These are phyloP conservation scores for Miscanthus lutarioriparius DNA, from an alignment of 176 grass and related monocot genomes.

Conservation along the genomic window DNA sequence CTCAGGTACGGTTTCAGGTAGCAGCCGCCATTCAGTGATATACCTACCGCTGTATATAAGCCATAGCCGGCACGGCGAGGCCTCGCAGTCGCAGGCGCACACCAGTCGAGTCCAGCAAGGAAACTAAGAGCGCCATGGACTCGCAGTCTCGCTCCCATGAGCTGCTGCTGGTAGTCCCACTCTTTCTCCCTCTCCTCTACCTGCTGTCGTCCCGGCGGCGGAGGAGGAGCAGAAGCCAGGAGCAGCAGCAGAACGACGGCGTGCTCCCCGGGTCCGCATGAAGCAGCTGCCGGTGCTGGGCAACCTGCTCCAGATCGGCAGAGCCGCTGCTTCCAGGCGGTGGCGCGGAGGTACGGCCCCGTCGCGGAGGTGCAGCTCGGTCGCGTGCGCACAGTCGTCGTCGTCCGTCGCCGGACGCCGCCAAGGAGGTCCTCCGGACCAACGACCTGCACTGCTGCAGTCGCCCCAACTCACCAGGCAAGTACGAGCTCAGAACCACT, in stretches of 20 bases:
- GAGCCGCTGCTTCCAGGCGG: constrained; percentile 35
- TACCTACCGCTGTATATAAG: no score
- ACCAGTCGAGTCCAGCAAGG: not conserved
- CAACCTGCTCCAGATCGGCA: constrained; percentile 46
- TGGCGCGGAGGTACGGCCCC: constrained; percentile 11
- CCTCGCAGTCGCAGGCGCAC: no score
- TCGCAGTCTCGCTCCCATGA: no score
- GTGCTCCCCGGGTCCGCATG: not conserved
- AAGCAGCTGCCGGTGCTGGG: constrained; percentile 42
- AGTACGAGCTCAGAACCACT: no score
- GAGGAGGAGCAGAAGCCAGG: no score
- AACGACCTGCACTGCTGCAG: constrained; percentile 40
- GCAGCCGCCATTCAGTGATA: no score
- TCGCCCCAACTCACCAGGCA: constrained; percentile 32
- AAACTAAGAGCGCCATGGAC: not conserved
- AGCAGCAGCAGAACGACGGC: no score
- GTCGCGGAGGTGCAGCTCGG: constrained; percentile 39
- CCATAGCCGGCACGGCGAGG: no score
- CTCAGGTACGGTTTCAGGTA: no score
- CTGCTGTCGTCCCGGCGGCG: not conserved
- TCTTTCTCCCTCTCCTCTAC: not conserved
- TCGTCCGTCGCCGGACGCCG: constrained; percentile 27
- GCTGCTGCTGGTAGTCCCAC: not conserved
- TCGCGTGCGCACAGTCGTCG: constrained; percentile 24
- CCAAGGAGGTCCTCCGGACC: constrained; percentile 43